Conservation (phyloP, 805 yeast genomes). For the Ogataea allantospora region DNA sequence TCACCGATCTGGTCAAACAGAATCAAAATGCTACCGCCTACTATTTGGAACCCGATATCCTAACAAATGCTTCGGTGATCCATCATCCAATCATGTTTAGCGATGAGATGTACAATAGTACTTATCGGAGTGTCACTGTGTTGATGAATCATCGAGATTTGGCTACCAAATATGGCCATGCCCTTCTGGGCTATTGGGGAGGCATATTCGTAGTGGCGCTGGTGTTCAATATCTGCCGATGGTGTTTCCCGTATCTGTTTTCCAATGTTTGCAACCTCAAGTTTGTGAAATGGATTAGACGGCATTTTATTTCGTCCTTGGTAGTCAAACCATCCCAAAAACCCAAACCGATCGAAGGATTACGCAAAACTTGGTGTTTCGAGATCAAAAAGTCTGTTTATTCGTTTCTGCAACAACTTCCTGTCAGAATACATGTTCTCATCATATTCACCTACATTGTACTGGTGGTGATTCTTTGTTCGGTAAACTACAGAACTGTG, state of each 20-base stretch:
- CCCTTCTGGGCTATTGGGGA: conserved; percentile 35
- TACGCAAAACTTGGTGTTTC: neutral
- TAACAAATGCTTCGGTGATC: conserved; percentile 17
- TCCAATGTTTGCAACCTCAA: conserved; percentile 23
- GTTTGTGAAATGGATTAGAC: conserved; percentile 30
- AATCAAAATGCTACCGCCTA: conserved; percentile 30
- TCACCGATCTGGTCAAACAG: conserved; percentile 29
- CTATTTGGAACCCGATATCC: conserved; percentile 16
- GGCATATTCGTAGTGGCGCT: conserved; percentile 26
- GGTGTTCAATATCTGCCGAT: conserved; percentile 29
- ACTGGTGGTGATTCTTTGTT: conserved; percentile 29
- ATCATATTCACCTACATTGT: conserved; percentile 29
- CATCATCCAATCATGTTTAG: conserved; percentile 31
- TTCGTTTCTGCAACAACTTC: conserved; percentile 25
- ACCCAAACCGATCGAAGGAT: neutral
- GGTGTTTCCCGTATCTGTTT: conserved; percentile 36
- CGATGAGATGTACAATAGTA: conserved; percentile 22
- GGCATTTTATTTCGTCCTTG: conserved; percentile 35
- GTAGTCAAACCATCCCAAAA: conserved; percentile 24
- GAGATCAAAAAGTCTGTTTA: conserved; percentile 2
- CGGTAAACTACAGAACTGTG: conserved; percentile 27
- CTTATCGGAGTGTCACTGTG: conserved; percentile 30
- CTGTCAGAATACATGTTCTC: conserved; percentile 35
- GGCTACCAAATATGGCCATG: conserved; percentile 32
- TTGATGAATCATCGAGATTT: conserved; percentile 29